These are phyloP conservation scores for Angophora floribunda DNA, from an alignment of 345 rosid species.

Conservation along the genomic window DNA sequence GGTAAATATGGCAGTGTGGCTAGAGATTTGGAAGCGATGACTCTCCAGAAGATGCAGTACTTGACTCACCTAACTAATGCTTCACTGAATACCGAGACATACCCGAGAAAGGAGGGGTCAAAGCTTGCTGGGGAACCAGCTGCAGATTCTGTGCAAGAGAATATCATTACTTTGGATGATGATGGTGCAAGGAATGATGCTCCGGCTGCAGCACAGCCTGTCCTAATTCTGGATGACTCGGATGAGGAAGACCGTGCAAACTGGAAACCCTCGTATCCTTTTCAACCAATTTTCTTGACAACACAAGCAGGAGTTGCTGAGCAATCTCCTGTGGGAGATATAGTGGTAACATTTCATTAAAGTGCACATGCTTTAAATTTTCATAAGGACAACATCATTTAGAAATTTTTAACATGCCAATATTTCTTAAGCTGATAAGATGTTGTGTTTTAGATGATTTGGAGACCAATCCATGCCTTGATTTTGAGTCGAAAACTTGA, in stretches of 20 bases:
- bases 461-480: not conserved
- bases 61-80: constrained; percentile 8
- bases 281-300: constrained; percentile 42
- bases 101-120: constrained; percentile 4
- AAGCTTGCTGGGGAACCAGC: constrained; percentile 3
- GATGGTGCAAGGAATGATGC: constrained; percentile 10
- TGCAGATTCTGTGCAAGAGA: not conserved
- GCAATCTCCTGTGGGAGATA: constrained; percentile 3
- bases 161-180: constrained; percentile 40
- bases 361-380: not conserved
- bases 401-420: not conserved
- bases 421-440: not conserved
- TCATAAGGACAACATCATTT: not conserved
- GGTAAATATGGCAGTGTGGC: constrained; percentile 68
- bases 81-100: not conserved
- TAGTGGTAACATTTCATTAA: constrained; percentile 17
- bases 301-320: constrained; percentile 17
- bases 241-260: constrained; percentile 62
- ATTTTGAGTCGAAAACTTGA: not conserved
- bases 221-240: constrained; percentile 62
- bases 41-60: constrained; percentile 16
- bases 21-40: constrained; percentile 42
- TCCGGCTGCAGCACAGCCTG: constrained; percentile 6
- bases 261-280: constrained; percentile 13
- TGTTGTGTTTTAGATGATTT: not conserved